phyloP scores from a whole-genome alignment of 2,329 filamentous ascomycete genomes.

The Magnaporthiopsis incrustans region DNA sequence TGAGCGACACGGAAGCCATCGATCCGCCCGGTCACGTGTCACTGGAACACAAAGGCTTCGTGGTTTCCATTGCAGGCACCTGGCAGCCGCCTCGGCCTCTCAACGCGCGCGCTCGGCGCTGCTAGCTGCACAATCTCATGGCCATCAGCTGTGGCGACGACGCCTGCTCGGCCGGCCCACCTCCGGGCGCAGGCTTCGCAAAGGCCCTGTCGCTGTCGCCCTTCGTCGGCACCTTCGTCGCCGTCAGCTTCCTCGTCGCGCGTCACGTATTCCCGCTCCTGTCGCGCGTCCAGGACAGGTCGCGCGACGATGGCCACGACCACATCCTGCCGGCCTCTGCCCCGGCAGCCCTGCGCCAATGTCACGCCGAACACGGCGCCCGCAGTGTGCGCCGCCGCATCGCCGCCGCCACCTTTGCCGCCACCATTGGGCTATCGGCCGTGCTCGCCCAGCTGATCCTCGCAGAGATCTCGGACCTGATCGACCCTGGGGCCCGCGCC shows the following conservation, averaged over 20 bases:
- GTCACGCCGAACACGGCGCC: constrained; percentile 48
- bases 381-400: constrained; percentile 42
- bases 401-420: constrained; percentile 61
- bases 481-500: constrained; percentile 59
- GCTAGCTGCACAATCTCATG: neutral
- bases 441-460: constrained; percentile 75
- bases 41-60: neutral
- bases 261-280: constrained; percentile 68
- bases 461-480: constrained; percentile 71
- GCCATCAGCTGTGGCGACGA: constrained; percentile 3
- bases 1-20: neutral
- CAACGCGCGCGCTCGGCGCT: neutral
- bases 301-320: constrained; percentile 46
- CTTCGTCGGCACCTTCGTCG: constrained; percentile 62
- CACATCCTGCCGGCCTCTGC: constrained; percentile 55
- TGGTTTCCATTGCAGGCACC: neutral
- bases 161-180: constrained; percentile 4
- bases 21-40: neutral
- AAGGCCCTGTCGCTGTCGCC: constrained; percentile 51
- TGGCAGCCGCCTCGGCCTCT: neutral
- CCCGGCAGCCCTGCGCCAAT: constrained; percentile 49
- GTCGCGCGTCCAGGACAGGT: constrained; percentile 41
- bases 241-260: constrained; percentile 54
- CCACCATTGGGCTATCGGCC: constrained; percentile 67
- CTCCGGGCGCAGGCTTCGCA: constrained; percentile 1